Percentiles rank a stretch among this genome's conserved stretches.
phyloP scores from a whole-genome alignment of 106 monocot species.

The Dendrobium catenatum region DNA sequence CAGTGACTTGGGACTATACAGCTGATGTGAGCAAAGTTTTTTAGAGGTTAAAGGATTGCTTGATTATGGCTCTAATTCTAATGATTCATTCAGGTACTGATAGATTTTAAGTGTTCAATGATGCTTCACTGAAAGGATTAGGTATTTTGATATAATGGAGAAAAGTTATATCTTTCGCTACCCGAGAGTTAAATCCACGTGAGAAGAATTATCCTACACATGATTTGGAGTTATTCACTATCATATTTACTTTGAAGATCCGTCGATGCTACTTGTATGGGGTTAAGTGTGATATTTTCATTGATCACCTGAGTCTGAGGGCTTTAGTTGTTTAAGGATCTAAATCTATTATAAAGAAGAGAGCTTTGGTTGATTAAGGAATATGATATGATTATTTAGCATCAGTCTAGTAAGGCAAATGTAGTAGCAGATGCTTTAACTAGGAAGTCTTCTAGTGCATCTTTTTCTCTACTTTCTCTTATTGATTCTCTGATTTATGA shows the following conservation, averaged over 20 bases:
- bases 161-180: neutral
- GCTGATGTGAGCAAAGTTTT: neutral
- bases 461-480: neutral
- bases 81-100: neutral
- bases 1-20: neutral
- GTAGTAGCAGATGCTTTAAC: neutral
- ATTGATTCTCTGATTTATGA: neutral
- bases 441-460: neutral
- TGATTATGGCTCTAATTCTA: neutral
- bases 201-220: neutral
- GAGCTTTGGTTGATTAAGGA: neutral
- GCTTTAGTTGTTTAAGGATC: neutral
- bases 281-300: neutral
- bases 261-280: constrained; percentile 5
- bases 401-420: neutral
- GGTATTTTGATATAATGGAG: neutral
- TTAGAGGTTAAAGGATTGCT: neutral
- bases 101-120: neutral
- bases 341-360: neutral
- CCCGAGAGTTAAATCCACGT: neutral
- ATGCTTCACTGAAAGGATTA: neutral
- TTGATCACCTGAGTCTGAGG: neutral
- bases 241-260: neutral
- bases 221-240: neutral
- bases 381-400: neutral